Conservation (phyloP, 2,329 filamentous ascomycete species). For the Macrophomina pseudophaseolina region DNA sequence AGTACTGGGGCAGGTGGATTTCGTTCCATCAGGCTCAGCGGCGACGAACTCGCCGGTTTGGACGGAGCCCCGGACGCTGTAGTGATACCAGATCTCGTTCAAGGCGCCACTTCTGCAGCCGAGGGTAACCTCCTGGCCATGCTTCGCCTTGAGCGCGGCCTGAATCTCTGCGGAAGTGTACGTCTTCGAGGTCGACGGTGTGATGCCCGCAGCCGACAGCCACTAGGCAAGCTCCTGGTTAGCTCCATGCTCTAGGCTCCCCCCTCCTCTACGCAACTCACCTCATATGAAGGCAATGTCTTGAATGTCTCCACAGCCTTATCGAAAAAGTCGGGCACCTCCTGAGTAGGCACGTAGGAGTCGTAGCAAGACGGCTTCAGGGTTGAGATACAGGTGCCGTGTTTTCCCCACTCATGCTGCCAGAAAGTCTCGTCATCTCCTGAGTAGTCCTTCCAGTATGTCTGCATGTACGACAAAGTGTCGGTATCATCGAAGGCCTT, state of each 20-base stretch:
- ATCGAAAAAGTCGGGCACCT: constrained; percentile 73
- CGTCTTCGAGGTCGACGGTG: constrained; percentile 58
- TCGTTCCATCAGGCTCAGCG: constrained; percentile 61
- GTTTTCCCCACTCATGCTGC: constrained; percentile 74
- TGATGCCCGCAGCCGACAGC: constrained; percentile 66
- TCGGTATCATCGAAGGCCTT: constrained; percentile 58
- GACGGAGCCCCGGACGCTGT: constrained; percentile 64
- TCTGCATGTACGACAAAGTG: constrained; percentile 69
- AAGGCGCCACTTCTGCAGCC: constrained; percentile 59
- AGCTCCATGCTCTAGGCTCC: neutral
- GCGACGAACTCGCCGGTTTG: constrained; percentile 67
- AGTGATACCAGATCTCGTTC: constrained; percentile 67
- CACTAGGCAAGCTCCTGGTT: constrained; percentile 43
- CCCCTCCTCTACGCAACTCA: constrained; percentile 32
- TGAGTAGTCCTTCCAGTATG: constrained; percentile 71
- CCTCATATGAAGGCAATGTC: constrained; percentile 67
- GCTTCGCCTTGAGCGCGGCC: constrained; percentile 58
- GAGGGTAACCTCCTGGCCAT: constrained; percentile 62
- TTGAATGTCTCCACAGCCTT: constrained; percentile 70
- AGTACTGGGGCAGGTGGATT: constrained; percentile 65
- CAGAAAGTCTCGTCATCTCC: constrained; percentile 69
- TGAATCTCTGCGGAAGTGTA: constrained; percentile 67
- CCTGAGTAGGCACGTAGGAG: constrained; percentile 61
- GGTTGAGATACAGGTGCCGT: constrained; percentile 75
- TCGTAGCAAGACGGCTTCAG: constrained; percentile 69